Evolutionary conservation across 352 stramenopile species (phyloP).

Genomic region (Phytophthora uliginosa): DNA sequence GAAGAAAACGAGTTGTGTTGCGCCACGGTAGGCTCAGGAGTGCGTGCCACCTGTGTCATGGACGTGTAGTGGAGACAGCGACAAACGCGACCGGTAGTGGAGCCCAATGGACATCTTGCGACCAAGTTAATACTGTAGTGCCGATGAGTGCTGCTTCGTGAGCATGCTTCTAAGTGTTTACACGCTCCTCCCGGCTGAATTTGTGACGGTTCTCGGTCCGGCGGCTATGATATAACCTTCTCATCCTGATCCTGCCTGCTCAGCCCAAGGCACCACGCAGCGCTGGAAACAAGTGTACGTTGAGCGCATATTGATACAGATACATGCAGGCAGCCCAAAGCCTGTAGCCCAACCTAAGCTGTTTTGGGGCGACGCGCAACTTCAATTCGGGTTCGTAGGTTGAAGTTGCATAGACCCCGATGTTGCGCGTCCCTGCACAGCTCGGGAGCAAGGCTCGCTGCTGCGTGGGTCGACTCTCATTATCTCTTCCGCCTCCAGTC

Average conservation of each 20-base stretch:
- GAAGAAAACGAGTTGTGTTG: neutral
- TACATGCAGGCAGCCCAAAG: no score
- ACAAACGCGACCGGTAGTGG: neutral
- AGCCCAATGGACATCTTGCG: neutral
- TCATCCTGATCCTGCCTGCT: neutral
- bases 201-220: neutral
- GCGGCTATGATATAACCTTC: neutral
- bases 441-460: neutral
- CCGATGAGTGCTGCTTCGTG: neutral
- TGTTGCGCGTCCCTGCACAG: constrained; percentile 3
- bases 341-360: neutral
- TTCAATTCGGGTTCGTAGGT: constrained; percentile 7
- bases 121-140: neutral
- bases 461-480: constrained; percentile 1
- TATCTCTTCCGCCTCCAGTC: constrained; percentile 4
- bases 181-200: neutral
- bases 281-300: neutral
- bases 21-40: neutral
- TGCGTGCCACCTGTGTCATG: neutral
- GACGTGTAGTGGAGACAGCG: neutral
- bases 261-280: neutral
- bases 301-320: no score
- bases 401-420: constrained; percentile 31
- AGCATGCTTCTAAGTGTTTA: neutral
- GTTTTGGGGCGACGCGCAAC: neutral